Evolutionary conservation across 1,139 yeast species (phyloP).

Genomic region (Suhomyces terraborum): DNA sequence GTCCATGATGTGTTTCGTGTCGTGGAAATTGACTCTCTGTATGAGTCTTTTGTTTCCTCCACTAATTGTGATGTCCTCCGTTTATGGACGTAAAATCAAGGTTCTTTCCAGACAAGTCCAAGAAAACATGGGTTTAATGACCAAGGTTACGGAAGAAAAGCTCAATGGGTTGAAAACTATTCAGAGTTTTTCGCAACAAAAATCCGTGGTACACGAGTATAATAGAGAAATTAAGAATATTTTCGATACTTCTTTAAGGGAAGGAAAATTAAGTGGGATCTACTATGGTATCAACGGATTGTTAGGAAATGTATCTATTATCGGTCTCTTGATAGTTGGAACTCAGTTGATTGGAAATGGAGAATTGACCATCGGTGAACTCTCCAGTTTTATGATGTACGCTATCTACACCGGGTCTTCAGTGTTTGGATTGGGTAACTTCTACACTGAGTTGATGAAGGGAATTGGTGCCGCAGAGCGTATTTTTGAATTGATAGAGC

Average conservation of each 20-base stretch:
- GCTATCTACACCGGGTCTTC: conserved; percentile 92
- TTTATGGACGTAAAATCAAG: conserved; percentile 80
- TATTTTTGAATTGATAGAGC: conserved; percentile 81
- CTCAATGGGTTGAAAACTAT: conserved; percentile 83
- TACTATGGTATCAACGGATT: conserved; percentile 78
- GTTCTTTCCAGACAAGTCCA: conserved; percentile 75
- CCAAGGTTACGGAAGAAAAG: conserved; percentile 91
- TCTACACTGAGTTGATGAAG: conserved; percentile 92
- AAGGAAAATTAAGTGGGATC: conserved; percentile 76
- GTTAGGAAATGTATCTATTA: conserved; percentile 76
- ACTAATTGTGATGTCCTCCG: conserved; percentile 68
- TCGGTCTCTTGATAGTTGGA: conserved; percentile 78
- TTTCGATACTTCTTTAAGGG: conserved; percentile 71
- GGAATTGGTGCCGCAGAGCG: conserved; percentile 97
- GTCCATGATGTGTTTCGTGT: conserved; percentile 88
- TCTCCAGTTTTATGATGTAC: conserved; percentile 90
- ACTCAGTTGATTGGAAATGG: conserved; percentile 75
- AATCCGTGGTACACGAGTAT: conserved; percentile 46
- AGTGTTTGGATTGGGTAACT: conserved; percentile 84
- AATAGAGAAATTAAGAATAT: conserved; percentile 74
- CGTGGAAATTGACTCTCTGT: conserved; percentile 73
- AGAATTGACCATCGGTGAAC: conserved; percentile 77
- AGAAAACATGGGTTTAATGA: conserved; percentile 80
- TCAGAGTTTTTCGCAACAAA: conserved; percentile 87
- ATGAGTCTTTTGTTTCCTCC: conserved; percentile 84